Evolutionary conservation across 441 rosid species (phyloP).

Genomic region (Mallotus repandus): DNA sequence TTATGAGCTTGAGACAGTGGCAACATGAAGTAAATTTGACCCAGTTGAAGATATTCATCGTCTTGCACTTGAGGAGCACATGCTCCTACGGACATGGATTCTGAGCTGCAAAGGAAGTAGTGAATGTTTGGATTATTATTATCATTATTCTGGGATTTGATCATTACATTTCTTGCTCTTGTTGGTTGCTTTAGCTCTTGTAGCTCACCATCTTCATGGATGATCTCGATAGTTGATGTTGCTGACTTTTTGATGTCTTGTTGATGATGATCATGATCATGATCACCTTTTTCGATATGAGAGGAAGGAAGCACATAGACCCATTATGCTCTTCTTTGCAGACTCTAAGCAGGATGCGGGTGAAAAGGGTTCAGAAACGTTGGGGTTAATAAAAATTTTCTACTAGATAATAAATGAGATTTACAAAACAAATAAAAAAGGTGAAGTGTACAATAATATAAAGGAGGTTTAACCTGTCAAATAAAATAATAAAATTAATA

Average conservation of each 20-base stretch:
- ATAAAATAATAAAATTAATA: no score
- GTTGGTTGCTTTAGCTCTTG: conserved; percentile 34
- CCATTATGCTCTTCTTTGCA: not conserved
- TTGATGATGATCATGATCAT: not conserved
- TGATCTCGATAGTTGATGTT: conserved; percentile 23
- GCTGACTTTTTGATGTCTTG: not conserved
- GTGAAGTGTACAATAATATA: no score
- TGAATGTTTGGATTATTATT: conserved; percentile 11
- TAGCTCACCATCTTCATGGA: conserved; percentile 31
- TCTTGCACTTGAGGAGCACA: conserved; percentile 23
- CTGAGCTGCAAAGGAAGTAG: conserved; percentile 38
- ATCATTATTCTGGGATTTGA: conserved; percentile 16
- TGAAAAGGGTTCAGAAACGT: no score
- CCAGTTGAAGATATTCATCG: conserved; percentile 38
- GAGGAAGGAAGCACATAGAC: conserved; percentile 6
- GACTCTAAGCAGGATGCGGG: no score
- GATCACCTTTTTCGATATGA: not conserved
- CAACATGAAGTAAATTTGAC: conserved; percentile 38
- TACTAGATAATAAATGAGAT: no score
- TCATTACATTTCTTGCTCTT: conserved; percentile 17
- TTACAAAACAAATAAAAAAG: no score
- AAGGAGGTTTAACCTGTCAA: no score
- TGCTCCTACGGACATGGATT: conserved; percentile 29
- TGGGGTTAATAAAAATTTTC: no score
- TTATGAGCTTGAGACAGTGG: conserved; percentile 27